Percentiles rank a stretch among this genome's conserved stretches.
phyloP scores from a whole-genome alignment of 2,329 filamentous ascomycete species.

The Hymenoscyphus linearis region DNA sequence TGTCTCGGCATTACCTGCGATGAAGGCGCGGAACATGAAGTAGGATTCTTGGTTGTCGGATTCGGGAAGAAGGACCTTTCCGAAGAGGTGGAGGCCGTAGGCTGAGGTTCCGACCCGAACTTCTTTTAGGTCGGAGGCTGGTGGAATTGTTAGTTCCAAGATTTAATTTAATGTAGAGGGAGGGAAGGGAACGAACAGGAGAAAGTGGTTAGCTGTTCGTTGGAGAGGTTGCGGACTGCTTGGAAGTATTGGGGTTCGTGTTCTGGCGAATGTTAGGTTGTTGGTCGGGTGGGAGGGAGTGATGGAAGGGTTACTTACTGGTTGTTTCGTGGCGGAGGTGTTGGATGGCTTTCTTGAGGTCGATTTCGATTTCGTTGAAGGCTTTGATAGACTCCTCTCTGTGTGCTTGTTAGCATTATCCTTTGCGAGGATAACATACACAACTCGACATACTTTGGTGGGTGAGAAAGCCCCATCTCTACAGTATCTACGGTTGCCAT shows the following conservation, averaged over 20 bases:
- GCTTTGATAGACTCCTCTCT: slow-evolving; percentile 46
- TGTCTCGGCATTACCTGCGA: slow-evolving; percentile 36
- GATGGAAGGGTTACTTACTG: slow-evolving; percentile 36
- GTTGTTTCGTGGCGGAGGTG: slow-evolving; percentile 43
- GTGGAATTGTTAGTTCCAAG: neutral
- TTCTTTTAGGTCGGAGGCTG: slow-evolving; percentile 37
- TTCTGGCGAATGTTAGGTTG: slow-evolving; percentile 33
- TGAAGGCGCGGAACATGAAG: slow-evolving; percentile 45
- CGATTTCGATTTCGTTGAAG: slow-evolving; percentile 44
- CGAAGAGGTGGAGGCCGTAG: slow-evolving; percentile 45
- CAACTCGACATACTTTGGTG: slow-evolving; percentile 36
- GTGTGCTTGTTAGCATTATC: neutral
- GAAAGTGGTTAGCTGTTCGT: slow-evolving; percentile 29
- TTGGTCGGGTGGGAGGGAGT: neutral
- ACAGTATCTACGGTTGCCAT: slow-evolving; percentile 44
- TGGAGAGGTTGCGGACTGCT: slow-evolving; percentile 34
- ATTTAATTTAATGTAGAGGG: neutral
- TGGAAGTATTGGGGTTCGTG: slow-evolving; percentile 52
- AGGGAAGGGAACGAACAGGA: neutral
- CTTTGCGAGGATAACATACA: neutral
- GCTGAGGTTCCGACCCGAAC: slow-evolving; percentile 43
- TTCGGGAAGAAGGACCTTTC: slow-evolving; percentile 43
- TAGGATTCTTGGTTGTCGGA: slow-evolving; percentile 32
- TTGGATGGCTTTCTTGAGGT: slow-evolving; percentile 47
- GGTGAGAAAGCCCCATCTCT: slow-evolving; percentile 37